Evolutionary conservation across 2,329 filamentous ascomycete genomes (phyloP).

Genomic region (Geoglossum cookeanum): DNA sequence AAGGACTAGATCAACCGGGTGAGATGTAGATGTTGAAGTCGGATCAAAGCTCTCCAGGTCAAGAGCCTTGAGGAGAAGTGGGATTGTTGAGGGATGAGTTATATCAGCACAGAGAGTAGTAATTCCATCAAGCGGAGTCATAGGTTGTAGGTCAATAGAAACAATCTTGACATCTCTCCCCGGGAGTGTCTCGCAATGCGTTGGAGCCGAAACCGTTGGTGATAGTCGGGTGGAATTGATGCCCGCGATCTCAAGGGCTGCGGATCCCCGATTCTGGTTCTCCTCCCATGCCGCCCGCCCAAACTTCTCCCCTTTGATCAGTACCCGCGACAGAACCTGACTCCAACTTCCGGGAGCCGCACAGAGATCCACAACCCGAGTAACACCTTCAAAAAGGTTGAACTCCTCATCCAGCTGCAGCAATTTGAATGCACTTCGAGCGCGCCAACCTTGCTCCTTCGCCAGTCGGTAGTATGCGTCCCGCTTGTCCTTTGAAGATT

Average conservation of each 20-base stretch:
- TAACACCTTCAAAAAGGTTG: slow-evolving; percentile 77
- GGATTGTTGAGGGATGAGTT: slow-evolving; percentile 88
- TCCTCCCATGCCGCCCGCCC: slow-evolving; percentile 64
- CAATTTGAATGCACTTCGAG: slow-evolving; percentile 89
- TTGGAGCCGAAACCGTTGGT: slow-evolving; percentile 1
- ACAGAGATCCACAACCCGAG: slow-evolving; percentile 85
- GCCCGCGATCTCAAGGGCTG: not conserved
- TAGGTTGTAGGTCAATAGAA: slow-evolving; percentile 87
- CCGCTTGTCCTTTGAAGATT: slow-evolving; percentile 96
- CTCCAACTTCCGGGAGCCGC: slow-evolving; percentile 95
- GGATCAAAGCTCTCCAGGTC: slow-evolving; percentile 46
- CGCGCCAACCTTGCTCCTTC: slow-evolving; percentile 97
- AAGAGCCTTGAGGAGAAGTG: slow-evolving; percentile 66
- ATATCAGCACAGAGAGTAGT: slow-evolving; percentile 87
- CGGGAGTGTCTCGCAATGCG: slow-evolving; percentile 17
- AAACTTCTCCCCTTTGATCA: slow-evolving; percentile 87
- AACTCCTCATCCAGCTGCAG: slow-evolving; percentile 94
- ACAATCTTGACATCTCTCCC: slow-evolving; percentile 77
- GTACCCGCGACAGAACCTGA: slow-evolving; percentile 78
- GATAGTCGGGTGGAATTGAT: not conserved
- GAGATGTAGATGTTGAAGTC: slow-evolving; percentile 31
- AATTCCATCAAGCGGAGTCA: slow-evolving; percentile 83
- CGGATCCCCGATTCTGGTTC: slow-evolving; percentile 12
- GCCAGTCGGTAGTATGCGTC: slow-evolving; percentile 95
- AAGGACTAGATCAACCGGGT: slow-evolving; percentile 80